Conservation (phyloP, 2,329 filamentous ascomycete genomes). For the Byssochlamys sp. region DNA sequence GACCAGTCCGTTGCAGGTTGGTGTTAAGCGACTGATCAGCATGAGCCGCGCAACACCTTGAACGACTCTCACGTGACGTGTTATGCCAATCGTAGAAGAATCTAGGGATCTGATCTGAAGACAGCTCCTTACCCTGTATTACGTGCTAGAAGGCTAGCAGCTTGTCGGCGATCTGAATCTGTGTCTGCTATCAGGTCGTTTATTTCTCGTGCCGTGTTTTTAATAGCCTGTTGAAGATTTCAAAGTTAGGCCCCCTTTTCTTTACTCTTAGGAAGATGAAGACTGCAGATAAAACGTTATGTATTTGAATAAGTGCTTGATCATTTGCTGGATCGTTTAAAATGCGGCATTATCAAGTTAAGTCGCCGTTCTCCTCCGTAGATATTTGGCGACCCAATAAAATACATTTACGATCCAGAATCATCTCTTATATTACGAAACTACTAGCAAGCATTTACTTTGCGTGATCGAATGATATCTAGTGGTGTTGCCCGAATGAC, state of each 20-base stretch:
- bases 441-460: too few species aligned
- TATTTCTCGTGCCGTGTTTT: conserved; percentile 1
- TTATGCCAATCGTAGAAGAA: not conserved
- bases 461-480: too few species aligned
- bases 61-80: conserved; percentile 4
- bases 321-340: not conserved
- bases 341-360: not conserved
- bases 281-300: not conserved
- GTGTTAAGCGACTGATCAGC: conserved; percentile 65
- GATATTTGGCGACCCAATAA: too few species aligned
- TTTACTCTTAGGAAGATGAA: not conserved
- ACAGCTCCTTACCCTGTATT: not conserved
- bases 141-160: not conserved
- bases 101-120: not conserved
- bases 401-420: too few species aligned
- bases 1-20: conserved; percentile 47
- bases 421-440: too few species aligned
- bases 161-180: not conserved
- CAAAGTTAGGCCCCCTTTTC: not conserved
- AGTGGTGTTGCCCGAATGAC: too few species aligned
- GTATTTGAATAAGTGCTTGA: not conserved
- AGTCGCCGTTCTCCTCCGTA: too few species aligned
- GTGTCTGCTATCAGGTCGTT: not conserved
- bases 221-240: conserved; percentile 2
- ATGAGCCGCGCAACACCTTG: conserved; percentile 69